A percentile compares a stretch with the other conserved stretches of the same genome.
phyloP scores from a whole-genome alignment of 495 filamentous ascomycete genomes.

The Podospora fimiseda region DNA sequence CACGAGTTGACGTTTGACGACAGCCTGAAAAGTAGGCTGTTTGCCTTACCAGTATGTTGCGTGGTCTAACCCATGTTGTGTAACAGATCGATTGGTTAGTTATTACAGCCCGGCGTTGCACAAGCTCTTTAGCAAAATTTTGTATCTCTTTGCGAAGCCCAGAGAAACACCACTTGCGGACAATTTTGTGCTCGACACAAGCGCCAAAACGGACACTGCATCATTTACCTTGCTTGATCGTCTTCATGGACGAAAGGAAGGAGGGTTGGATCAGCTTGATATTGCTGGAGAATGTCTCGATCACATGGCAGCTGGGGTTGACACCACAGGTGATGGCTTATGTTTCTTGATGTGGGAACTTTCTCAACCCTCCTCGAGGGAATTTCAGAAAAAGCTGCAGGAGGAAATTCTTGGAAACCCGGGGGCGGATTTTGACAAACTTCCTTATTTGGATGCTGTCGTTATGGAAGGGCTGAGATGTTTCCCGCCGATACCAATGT shows the following conservation, averaged over 20 bases:
- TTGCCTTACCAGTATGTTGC: background rate
- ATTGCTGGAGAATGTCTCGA: constrained; percentile 44
- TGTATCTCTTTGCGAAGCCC: constrained; percentile 39
- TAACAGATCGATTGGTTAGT: constrained; percentile 35
- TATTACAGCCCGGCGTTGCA: constrained; percentile 38
- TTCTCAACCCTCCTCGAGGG: constrained; percentile 44
- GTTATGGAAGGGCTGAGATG: constrained; percentile 54
- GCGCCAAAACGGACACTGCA: constrained; percentile 26
- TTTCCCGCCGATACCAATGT: constrained; percentile 61
- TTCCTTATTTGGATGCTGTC: constrained; percentile 55
- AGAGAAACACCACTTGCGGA: constrained; percentile 42
- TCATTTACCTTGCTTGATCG: constrained; percentile 42
- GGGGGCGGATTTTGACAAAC: constrained; percentile 38
- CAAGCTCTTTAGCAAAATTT: constrained; percentile 28
- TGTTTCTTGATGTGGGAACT: constrained; percentile 64
- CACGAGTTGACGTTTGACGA: constrained; percentile 58
- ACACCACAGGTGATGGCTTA: constrained; percentile 59
- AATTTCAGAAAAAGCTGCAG: constrained; percentile 41
- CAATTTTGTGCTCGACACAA: constrained; percentile 35
- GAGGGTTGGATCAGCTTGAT: constrained; percentile 31
- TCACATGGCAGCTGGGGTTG: constrained; percentile 57
- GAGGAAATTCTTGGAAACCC: constrained; percentile 40
- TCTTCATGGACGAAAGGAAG: constrained; percentile 22
- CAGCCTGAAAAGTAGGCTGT: constrained; percentile 52
- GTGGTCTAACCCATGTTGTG: background rate